Evolutionary conservation across 345 rosid genomes (phyloP), one percentile per base, ranked within the genome.

Genomic region (Acer negundo): DNA sequence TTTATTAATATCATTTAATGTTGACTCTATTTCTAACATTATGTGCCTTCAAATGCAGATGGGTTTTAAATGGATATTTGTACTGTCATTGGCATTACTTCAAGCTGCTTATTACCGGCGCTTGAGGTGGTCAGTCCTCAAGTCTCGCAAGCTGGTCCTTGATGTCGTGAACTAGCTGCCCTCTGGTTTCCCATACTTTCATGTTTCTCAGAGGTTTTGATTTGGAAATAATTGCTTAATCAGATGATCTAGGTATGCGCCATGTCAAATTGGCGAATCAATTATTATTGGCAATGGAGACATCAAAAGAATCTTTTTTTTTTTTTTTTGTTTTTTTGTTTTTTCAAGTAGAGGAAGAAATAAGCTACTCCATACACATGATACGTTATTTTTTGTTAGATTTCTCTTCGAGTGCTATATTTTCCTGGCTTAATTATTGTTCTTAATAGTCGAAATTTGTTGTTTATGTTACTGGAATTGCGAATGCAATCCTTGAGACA

Each of bases 61-160:
- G 99, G 99, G 99, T 74, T 97, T 94, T 82, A 97, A 97, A 79
- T 94, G 99, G 99, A 97, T 97, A 81, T 94, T 94, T 74, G 85
- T 97, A 78, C 89, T 97, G 44, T 94, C 98, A 47, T 67, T 97
- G 77, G 99, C 98, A 7, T 80, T 97, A 61, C 97, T 97, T 82
- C 99, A 94, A 85, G 98, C 97, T 70, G 97, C 80, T 12, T 97
- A 94, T 63, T 93, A 94, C 84, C 85, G 98, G 83, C 92, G 99
- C 56, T 78, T 94, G 89, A 97, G 66, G 90, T 94, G 98, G 99
- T 94, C 98, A 0, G 88, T 94, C 67, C 81, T 93, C 65, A 91
- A 97, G 83, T 94, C 99, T 4, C 95, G 98, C 74, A 93, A 87
- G 87, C 87, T 97, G 74, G 92, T 97, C 38, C 75, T 94, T 0